Evolutionary conservation across 2,329 filamentous ascomycete genomes (phyloP), one percentile per base, ranked within the genome.

Genomic region (Xylaria sp.): DNA sequence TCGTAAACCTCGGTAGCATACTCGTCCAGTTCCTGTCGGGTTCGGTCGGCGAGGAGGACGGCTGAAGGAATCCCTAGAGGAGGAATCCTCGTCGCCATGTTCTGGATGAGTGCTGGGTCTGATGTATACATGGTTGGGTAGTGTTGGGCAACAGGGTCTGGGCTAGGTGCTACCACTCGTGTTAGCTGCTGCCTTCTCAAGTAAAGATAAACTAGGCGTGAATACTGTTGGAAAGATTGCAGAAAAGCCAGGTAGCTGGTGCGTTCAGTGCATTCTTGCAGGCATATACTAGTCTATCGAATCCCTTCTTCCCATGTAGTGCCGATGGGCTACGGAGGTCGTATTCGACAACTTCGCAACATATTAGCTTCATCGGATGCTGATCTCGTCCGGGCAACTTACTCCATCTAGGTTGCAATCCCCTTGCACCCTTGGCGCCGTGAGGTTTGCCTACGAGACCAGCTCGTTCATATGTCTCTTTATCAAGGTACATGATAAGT

Each of bases 291-390:
- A 97, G 82, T 54, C 93, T 85, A 70, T 94, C 90, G 75, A 97
- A 97, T 0, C 90, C 91, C 71, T 92, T 94, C 78, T 93, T 96
- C 3, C 94, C 94, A 62, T 90, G 90, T 7, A 93, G 79, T 93
- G 97, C 97, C 0, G 90, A 90, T 0, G 90, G 86, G 4, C 85
- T 83, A 19, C 90, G 87, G 32, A 99, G 85, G 68, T 98, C 90
- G 59, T 92, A 84, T 73, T 95, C 89, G 54, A 98, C 87, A 32
- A 90, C 92, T 96, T 65, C 19, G 14, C 12, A 36, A 12, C 8
- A 50, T 42, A 68, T 83, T 67, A 82, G 77, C 45, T 61, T 60
- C 50, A 51, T 55, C 2, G 4, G 27, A 21, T 45, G 24, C 19
- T 11, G 53, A 69, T 34, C 65, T 54, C 58, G 9, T 45, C 48